A percentile compares a stretch with the other conserved stretches of the same genome.
Evolutionary conservation across 306 rosid genomes (phyloP).

Genomic region (Ormosia emarginata): DNA sequence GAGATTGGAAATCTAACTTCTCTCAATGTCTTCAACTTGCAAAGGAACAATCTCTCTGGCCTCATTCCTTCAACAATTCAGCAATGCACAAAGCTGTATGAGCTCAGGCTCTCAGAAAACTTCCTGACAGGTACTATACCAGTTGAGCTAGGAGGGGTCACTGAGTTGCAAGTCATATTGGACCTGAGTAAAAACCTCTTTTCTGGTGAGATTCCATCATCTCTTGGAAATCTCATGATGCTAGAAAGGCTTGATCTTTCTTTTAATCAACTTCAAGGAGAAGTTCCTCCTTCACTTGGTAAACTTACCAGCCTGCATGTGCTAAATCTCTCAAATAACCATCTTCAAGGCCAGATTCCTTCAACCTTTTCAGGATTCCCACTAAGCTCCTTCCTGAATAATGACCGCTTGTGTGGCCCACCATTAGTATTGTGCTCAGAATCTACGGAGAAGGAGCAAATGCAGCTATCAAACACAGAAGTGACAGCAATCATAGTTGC

Average conservation of each 20-base stretch:
- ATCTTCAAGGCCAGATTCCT: constrained; percentile 62
- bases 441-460: constrained; percentile 31
- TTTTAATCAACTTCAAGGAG: constrained; percentile 58
- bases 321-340: constrained; percentile 68
- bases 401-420: constrained; percentile 59
- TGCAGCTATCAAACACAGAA: constrained; percentile 52
- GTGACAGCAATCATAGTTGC: constrained; percentile 68
- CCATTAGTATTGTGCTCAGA: constrained; percentile 55
- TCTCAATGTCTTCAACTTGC: constrained; percentile 63
- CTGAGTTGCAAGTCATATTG: constrained; percentile 66
- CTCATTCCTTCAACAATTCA: constrained; percentile 51
- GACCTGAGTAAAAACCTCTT: constrained; percentile 55
- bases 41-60: constrained; percentile 52
- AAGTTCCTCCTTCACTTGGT: constrained; percentile 57
- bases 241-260: constrained; percentile 73
- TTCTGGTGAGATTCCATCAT: constrained; percentile 59
- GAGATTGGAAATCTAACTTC: constrained; percentile 61
- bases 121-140: constrained; percentile 53
- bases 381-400: constrained; percentile 51
- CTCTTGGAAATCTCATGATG: constrained; percentile 65
- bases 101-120: constrained; percentile 73
- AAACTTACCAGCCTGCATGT: constrained; percentile 67
- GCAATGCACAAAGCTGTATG: constrained; percentile 60
- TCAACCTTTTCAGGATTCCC: constrained; percentile 58
- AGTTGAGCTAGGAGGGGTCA: constrained; percentile 48